Conservation (phyloP, 2,329 filamentous ascomycete genomes). For the Plectosphaerella cucumerina region DNA sequence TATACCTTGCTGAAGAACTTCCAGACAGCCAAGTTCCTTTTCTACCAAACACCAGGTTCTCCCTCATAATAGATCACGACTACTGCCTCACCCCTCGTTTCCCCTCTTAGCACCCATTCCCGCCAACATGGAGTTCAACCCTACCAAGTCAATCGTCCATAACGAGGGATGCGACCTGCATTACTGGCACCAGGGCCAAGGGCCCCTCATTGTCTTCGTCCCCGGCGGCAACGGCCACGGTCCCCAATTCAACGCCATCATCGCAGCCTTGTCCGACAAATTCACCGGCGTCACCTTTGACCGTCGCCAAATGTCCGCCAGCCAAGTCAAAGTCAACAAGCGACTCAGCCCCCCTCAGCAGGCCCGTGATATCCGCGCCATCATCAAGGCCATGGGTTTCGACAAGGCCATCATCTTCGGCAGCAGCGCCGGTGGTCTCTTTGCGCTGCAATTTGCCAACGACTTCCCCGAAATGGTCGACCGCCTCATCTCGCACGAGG, state of each 20-base stretch:
- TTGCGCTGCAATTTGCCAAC: constrained; percentile 24
- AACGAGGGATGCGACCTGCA: constrained; percentile 26
- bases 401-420: constrained; percentile 21
- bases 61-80: no score
- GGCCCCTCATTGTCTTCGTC: constrained; percentile 24
- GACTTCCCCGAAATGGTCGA: constrained; percentile 22
- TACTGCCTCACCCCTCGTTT: no score
- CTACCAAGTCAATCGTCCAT: constrained; percentile 15
- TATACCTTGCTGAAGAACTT: no score
- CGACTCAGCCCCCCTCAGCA: constrained; percentile 21
- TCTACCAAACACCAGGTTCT: no score
- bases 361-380: constrained; percentile 22
- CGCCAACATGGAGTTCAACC: constrained; percentile 13
- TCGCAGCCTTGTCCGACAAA: constrained; percentile 17
- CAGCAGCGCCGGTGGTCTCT: constrained; percentile 23
- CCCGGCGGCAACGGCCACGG: constrained; percentile 29
- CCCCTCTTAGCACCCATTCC: no score
- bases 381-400: constrained; percentile 22
- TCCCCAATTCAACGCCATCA: constrained; percentile 22
- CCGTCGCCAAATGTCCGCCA: constrained; percentile 27
- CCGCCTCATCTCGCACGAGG: constrained; percentile 26
- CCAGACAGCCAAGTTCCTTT: no score
- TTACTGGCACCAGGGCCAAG: constrained; percentile 24
- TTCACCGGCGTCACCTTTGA: constrained; percentile 27
- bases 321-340: constrained; percentile 17